Conservation (phyloP, 208 protist genomes). For the Angomonas ambiguus region DNA sequence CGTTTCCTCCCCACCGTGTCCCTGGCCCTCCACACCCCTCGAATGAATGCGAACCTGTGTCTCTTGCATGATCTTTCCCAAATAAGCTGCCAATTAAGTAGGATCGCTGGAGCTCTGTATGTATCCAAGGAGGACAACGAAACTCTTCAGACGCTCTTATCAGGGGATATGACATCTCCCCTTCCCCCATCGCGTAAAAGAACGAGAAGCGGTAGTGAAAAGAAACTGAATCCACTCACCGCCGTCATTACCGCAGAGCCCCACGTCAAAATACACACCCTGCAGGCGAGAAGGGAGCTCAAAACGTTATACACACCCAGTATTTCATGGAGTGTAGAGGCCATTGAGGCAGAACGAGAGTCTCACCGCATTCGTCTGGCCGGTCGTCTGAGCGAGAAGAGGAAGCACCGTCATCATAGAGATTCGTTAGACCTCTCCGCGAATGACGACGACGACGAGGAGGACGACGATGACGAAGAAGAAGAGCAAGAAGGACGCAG, state of each 20-base stretch:
- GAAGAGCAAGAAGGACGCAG: background rate
- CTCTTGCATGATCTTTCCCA: background rate
- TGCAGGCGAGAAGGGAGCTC: background rate
- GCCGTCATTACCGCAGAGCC: background rate
- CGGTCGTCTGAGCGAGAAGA: background rate
- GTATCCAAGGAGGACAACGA: background rate
- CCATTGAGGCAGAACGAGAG: background rate
- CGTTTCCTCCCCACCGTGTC: background rate
- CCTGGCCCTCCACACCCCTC: background rate
- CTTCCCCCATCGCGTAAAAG: background rate
- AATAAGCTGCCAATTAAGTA: background rate
- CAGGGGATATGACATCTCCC: background rate
- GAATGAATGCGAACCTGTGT: background rate
- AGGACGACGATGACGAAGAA: constrained; percentile 13
- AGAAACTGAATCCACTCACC: background rate
- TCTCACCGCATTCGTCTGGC: background rate
- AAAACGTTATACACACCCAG: background rate
- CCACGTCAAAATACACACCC: background rate
- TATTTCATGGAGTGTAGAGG: background rate
- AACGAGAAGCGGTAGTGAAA: background rate
- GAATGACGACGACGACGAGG: constrained; percentile 14
- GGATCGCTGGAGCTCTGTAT: background rate
- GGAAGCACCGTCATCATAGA: constrained; percentile 2
- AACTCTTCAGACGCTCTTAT: background rate
- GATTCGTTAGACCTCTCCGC: constrained; percentile 12